These are phyloP conservation scores for Phytophthora vignae DNA, from an alignment of 352 stramenopile species.

Conservation along the genomic window DNA sequence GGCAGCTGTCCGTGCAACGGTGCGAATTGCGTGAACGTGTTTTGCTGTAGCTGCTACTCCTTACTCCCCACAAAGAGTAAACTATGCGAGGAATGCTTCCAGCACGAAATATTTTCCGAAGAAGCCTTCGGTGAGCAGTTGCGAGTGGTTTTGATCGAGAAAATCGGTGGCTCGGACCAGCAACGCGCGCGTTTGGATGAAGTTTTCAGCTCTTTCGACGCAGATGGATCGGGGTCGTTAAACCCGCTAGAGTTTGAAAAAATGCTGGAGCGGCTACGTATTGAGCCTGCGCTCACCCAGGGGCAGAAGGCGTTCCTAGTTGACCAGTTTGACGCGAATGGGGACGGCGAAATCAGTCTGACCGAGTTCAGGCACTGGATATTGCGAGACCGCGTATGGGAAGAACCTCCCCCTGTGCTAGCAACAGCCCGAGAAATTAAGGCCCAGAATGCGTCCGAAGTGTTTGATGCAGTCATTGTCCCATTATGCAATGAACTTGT, in stretches of 20 bases:
- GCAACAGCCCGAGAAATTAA: slow-evolving; percentile 8
- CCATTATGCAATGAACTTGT: slow-evolving; percentile 56
- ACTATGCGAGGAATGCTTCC: slow-evolving; percentile 81
- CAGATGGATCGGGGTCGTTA: slow-evolving; percentile 66
- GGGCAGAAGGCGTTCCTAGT: slow-evolving; percentile 62
- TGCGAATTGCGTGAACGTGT: slow-evolving; percentile 64
- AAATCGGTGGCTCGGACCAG: slow-evolving; percentile 52
- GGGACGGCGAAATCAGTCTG: slow-evolving; percentile 71
- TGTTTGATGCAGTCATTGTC: slow-evolving; percentile 42
- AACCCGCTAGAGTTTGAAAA: slow-evolving; percentile 64
- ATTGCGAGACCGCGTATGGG: slow-evolving; percentile 66
- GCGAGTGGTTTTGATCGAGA: slow-evolving; percentile 69
- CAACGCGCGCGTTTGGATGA: slow-evolving; percentile 50
- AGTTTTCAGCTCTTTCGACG: slow-evolving; percentile 67
- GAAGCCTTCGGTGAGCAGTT: slow-evolving; percentile 72
- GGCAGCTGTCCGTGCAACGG: slow-evolving; percentile 48
- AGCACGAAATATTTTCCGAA: slow-evolving; percentile 56
- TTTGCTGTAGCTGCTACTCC: slow-evolving; percentile 65
- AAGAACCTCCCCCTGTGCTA: slow-evolving; percentile 11
- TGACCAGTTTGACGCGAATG: slow-evolving; percentile 75
- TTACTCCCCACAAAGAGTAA: slow-evolving; percentile 57
- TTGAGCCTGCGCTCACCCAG: slow-evolving; percentile 62
- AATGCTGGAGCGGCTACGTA: slow-evolving; percentile 52
- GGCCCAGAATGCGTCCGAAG: slow-evolving; percentile 13
- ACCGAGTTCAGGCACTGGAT: slow-evolving; percentile 79